Evolutionary conservation across 306 rosid genomes (phyloP).

Genomic region (Adenanthera pavonina): DNA sequence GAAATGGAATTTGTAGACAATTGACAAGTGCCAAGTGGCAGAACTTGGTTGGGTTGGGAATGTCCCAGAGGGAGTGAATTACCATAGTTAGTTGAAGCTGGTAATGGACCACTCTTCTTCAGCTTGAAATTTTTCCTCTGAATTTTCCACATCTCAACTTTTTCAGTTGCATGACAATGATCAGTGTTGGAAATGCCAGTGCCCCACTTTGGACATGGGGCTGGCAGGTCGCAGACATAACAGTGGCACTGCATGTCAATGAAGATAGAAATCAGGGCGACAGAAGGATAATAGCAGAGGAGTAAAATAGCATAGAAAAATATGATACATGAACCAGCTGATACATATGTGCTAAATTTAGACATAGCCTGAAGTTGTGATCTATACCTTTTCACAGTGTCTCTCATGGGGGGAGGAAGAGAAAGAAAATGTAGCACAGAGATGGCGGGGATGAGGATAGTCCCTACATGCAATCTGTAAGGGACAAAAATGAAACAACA

Average conservation of each 20-base stretch:
- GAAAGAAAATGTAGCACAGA: slow-evolving; percentile 68
- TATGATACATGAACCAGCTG: slow-evolving; percentile 1
- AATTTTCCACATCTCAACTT: slow-evolving; percentile 57
- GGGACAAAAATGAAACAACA: slow-evolving; percentile 17
- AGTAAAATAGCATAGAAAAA: background rate
- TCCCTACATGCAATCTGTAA: slow-evolving; percentile 90
- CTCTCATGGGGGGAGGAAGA: slow-evolving; percentile 60
- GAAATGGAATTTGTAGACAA: slow-evolving; percentile 42
- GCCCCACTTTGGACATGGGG: slow-evolving; percentile 79
- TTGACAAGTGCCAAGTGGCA: slow-evolving; percentile 22
- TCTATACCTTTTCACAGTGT: slow-evolving; percentile 64
- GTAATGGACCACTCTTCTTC: slow-evolving; percentile 42
- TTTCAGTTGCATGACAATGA: slow-evolving; percentile 88
- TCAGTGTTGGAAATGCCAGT: slow-evolving; percentile 44
- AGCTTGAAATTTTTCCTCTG: slow-evolving; percentile 48
- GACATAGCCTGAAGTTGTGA: slow-evolving; percentile 1
- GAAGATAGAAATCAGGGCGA: slow-evolving; percentile 31
- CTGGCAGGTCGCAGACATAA: slow-evolving; percentile 72
- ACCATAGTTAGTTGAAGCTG: slow-evolving; percentile 41
- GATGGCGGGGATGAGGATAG: slow-evolving; percentile 87
- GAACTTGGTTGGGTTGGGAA: slow-evolving; percentile 36
- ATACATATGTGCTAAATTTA: slow-evolving; percentile 1
- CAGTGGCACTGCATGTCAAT: slow-evolving; percentile 78
- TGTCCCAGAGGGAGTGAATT: slow-evolving; percentile 16
- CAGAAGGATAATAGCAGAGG: slow-evolving; percentile 11